Conservation (phyloP, 208 protist genomes). For the Crithidia expoeki region DNA sequence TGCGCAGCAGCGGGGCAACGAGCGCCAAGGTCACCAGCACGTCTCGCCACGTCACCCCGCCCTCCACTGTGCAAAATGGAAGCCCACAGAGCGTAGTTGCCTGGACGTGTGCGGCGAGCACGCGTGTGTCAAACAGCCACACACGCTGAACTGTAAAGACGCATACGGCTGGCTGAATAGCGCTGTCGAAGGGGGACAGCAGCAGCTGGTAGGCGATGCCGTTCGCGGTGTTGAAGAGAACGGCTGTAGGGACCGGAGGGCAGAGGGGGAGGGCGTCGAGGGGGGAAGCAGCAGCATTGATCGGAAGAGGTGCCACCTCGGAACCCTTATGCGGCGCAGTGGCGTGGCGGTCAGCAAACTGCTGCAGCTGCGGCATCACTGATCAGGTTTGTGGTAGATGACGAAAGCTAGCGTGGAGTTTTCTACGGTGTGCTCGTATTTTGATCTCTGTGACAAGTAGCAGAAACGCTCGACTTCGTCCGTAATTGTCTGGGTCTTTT, state of each 20-base stretch:
- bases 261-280: background rate
- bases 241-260: constrained; percentile 18
- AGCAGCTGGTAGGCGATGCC: constrained; percentile 27
- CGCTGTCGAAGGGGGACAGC: background rate
- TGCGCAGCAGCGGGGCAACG: background rate
- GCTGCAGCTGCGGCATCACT: constrained; percentile 27
- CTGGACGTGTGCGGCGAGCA: constrained; percentile 14
- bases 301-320: background rate
- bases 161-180: background rate
- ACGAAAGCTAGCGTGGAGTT: too few species aligned
- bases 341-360: constrained; percentile 6
- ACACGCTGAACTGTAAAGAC: constrained; percentile 29
- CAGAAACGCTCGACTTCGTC: too few species aligned
- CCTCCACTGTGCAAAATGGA: constrained; percentile 20
- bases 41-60: constrained; percentile 31
- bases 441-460: too few species aligned
- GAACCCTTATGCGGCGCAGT: background rate
- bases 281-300: background rate
- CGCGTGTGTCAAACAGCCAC: background rate
- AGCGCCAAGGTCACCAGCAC: constrained; percentile 23
- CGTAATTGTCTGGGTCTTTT: too few species aligned
- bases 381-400: too few species aligned
- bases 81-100: constrained; percentile 14
- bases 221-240: constrained; percentile 24
- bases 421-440: too few species aligned